Conservation (phyloP, 345 rosid species). For the Moringa oleifera region DNA sequence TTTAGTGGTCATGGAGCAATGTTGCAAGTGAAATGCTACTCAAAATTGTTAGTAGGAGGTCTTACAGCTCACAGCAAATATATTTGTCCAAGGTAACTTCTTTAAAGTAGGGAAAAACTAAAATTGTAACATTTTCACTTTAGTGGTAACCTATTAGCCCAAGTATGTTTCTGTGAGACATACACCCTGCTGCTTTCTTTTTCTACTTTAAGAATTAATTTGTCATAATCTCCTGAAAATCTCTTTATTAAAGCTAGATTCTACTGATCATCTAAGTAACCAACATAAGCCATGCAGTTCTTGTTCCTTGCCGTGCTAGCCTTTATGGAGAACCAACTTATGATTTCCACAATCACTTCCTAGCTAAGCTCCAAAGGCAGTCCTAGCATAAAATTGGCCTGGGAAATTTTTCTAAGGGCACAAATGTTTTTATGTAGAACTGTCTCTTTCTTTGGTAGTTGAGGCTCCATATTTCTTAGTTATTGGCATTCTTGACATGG, state of each 20-base stretch:
- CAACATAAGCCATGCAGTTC: constrained; percentile 14
- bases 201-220: constrained; percentile 27
- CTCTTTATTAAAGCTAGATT: constrained; percentile 18
- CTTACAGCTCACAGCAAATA: constrained; percentile 19
- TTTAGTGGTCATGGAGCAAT: not conserved
- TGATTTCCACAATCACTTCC: constrained; percentile 27
- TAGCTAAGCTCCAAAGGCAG: constrained; percentile 29
- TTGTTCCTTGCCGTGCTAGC: constrained; percentile 1
- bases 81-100: constrained; percentile 16
- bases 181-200: constrained; percentile 23
- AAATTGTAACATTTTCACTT: constrained; percentile 15
- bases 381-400: not conserved
- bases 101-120: constrained; percentile 15
- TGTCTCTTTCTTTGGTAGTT: not conserved
- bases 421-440: not conserved
- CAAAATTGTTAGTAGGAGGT: not conserved
- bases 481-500: not conserved
- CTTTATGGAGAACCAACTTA: constrained; percentile 19
- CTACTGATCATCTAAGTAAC: constrained; percentile 15
- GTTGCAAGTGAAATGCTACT: not conserved
- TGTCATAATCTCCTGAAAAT: constrained; percentile 5
- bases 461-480: not conserved
- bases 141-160: constrained; percentile 22
- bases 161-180: constrained; percentile 26
- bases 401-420: not conserved